phyloP scores from a whole-genome alignment of 2,329 filamentous ascomycete genomes.

The Exophiala calicioides region DNA sequence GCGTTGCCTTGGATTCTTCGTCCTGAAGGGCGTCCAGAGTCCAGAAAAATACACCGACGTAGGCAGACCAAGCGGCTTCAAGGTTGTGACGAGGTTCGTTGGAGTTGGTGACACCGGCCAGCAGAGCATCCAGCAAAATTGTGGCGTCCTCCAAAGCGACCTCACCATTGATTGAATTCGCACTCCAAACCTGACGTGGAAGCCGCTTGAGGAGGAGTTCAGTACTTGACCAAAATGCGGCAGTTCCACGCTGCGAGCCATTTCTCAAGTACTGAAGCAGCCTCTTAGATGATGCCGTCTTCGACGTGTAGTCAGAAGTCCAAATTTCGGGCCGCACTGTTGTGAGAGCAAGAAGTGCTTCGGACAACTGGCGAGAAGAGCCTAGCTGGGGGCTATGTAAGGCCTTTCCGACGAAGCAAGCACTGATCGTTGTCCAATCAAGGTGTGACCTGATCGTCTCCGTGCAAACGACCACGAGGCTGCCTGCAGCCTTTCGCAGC shows the following conservation, averaged over 20 bases:
- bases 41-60: slow-evolving; percentile 64
- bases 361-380: slow-evolving; percentile 71
- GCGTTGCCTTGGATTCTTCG: slow-evolving; percentile 48
- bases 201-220: slow-evolving; percentile 60
- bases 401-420: slow-evolving; percentile 72
- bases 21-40: slow-evolving; percentile 52
- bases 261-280: slow-evolving; percentile 74
- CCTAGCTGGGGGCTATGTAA: slow-evolving; percentile 71
- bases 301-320: slow-evolving; percentile 64
- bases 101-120: slow-evolving; percentile 68
- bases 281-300: slow-evolving; percentile 57
- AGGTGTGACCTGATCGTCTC: slow-evolving; percentile 48
- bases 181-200: slow-evolving; percentile 58
- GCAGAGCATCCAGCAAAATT: slow-evolving; percentile 66
- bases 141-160: slow-evolving; percentile 52
- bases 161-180: slow-evolving; percentile 34
- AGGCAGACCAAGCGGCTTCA: slow-evolving; percentile 51
- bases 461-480: slow-evolving; percentile 54
- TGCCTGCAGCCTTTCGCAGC: slow-evolving; percentile 60
- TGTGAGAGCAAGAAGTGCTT: slow-evolving; percentile 68
- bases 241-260: slow-evolving; percentile 76
- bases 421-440: slow-evolving; percentile 68
- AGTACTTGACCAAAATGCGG: slow-evolving; percentile 72
- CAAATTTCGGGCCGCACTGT: slow-evolving; percentile 68
- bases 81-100: slow-evolving; percentile 61